Evolutionary conservation across 208 protist species (phyloP).

Genomic region (Tritrichomonas musculus): DNA sequence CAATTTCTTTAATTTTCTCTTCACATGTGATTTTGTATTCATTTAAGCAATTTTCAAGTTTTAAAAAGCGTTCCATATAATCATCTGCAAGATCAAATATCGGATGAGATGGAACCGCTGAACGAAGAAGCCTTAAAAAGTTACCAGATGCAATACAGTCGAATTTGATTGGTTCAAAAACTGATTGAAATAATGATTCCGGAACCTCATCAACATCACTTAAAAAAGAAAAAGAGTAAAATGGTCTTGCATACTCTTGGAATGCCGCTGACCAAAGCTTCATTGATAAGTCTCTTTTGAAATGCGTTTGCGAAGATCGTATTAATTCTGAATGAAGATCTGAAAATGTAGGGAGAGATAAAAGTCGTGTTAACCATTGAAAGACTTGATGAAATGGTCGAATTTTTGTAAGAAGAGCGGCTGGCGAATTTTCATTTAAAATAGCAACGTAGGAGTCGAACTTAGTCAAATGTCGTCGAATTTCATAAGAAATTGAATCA

Average conservation of each 20-base stretch:
- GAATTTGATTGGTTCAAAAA: neutral
- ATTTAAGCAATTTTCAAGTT: neutral
- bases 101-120: neutral
- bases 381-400: neutral
- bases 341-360: neutral
- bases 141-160: neutral
- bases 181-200: no score
- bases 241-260: neutral
- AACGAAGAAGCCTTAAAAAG: neutral
- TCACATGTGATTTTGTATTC: neutral
- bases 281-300: neutral
- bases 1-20: neutral
- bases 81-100: neutral
- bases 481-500: slow-evolving; percentile 22
- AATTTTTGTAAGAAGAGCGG: neutral
- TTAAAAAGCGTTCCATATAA: neutral
- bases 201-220: neutral
- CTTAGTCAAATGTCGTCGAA: neutral
- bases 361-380: neutral
- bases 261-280: neutral
- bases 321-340: neutral
- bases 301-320: neutral
- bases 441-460: neutral
- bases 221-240: neutral
- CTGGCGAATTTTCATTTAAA: neutral